A percentile compares a stretch with the other conserved stretches of the same genome.
phyloP scores from a whole-genome alignment of 192 early-diverging fungal genomes.

The Entomortierella beljakovae region DNA sequence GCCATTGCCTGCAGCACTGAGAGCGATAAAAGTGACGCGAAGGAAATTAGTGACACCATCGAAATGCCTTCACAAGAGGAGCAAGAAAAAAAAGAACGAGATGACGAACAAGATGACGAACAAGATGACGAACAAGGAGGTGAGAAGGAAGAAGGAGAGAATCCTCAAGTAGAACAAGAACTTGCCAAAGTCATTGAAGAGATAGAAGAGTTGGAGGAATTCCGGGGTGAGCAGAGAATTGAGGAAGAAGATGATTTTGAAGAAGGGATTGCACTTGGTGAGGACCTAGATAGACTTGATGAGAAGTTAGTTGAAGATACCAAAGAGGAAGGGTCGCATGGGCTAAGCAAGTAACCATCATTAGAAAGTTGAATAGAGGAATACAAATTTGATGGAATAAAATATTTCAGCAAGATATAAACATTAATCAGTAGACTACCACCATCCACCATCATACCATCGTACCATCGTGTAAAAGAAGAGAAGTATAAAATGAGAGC shows the following conservation, averaged over 20 bases:
- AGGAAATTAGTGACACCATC: background rate
- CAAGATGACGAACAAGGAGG: slow-evolving; percentile 25
- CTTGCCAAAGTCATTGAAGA: background rate
- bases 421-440: too few species aligned
- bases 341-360: too few species aligned
- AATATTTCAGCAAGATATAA: too few species aligned
- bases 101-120: slow-evolving; percentile 31
- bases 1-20: background rate
- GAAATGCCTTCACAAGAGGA: too few species aligned
- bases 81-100: slow-evolving; percentile 18
- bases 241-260: slow-evolving; percentile 3
- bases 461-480: background rate
- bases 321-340: too few species aligned
- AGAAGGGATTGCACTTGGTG: background rate
- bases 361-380: too few species aligned
- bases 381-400: too few species aligned
- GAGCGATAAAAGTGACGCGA: background rate
- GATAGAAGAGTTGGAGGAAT: background rate
- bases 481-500: background rate
- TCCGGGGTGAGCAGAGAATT: background rate
- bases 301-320: too few species aligned
- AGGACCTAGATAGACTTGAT: too few species aligned
- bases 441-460: too few species aligned
- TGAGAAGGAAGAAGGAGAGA: slow-evolving; percentile 6
- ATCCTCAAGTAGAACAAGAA: background rate